A percentile compares a stretch with the other conserved stretches of the same genome.
Evolutionary conservation across 768 basidiomycete species (phyloP).

Genomic region (Harrya chromipes): DNA sequence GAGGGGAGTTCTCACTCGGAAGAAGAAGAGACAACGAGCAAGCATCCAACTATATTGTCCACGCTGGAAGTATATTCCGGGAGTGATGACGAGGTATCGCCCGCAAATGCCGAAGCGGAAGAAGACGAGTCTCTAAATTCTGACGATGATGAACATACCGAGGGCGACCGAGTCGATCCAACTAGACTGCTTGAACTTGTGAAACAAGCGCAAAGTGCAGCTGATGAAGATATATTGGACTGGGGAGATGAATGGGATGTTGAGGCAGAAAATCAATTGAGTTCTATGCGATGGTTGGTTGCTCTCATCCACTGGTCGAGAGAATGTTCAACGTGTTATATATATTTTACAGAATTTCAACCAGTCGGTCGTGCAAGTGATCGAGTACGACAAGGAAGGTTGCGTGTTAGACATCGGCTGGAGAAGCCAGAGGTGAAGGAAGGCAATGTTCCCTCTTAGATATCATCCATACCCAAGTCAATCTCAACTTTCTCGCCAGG

Average conservation of each 20-base stretch:
- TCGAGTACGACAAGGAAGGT: neutral
- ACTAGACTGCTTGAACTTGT: slow-evolving; percentile 22
- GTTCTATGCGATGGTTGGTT: neutral
- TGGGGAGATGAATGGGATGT: slow-evolving; percentile 32
- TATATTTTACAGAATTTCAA: slow-evolving; percentile 1
- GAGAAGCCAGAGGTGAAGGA: neutral
- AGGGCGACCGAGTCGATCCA: slow-evolving; percentile 15
- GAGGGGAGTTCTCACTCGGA: slow-evolving; percentile 39
- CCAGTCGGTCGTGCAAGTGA: neutral
- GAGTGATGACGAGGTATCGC: slow-evolving; percentile 13
- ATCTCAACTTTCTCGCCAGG: slow-evolving; percentile 98
- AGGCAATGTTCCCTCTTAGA: slow-evolving; percentile 40
- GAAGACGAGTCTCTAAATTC: slow-evolving; percentile 9
- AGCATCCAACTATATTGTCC: slow-evolving; percentile 11
- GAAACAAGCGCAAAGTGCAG: slow-evolving; percentile 19
- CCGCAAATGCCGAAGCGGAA: slow-evolving; percentile 8
- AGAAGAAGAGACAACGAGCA: slow-evolving; percentile 10
- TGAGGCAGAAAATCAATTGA: slow-evolving; percentile 9
- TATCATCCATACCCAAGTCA: slow-evolving; percentile 84
- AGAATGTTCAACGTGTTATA: slow-evolving; percentile 1
- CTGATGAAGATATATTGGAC: slow-evolving; percentile 29
- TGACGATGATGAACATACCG: slow-evolving; percentile 13
- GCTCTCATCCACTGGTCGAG: neutral
- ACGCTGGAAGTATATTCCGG: slow-evolving; percentile 26
- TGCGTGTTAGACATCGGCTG: slow-evolving; percentile 1